These are phyloP conservation scores for Arthrinium phaeospermum DNA, from an alignment of 2,329 filamentous ascomycete genomes.

Conservation along the genomic window DNA sequence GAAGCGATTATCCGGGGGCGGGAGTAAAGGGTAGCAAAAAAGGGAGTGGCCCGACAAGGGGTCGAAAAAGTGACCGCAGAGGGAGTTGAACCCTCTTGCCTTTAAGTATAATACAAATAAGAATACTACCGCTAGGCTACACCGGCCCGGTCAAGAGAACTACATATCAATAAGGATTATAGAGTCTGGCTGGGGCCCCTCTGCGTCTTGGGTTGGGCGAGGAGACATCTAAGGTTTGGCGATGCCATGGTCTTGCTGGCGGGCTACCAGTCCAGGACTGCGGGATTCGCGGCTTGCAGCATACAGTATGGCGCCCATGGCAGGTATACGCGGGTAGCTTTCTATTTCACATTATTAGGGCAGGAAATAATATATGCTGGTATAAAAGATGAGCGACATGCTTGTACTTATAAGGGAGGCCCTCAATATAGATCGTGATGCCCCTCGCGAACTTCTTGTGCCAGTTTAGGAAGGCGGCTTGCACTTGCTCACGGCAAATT, in stretches of 20 bases:
- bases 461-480: no score
- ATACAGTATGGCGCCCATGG: background rate
- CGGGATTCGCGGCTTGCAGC: background rate
- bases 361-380: no score
- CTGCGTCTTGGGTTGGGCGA: background rate
- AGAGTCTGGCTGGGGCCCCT: background rate
- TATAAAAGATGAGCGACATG: no score
- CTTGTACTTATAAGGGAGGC: no score
- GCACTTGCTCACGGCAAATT: no score
- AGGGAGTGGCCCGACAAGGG: background rate
- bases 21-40: background rate
- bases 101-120: background rate
- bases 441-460: no score
- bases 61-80: background rate
- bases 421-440: no score
- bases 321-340: background rate
- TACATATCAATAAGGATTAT: background rate
- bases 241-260: background rate
- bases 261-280: background rate
- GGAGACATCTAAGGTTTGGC: background rate
- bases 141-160: background rate
- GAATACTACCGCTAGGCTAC: background rate
- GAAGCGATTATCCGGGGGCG: background rate
- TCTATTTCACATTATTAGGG: background rate
- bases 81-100: background rate